Evolutionary conservation across 129 eudicot species (phyloP).

Genomic region (Silybum marianum): DNA sequence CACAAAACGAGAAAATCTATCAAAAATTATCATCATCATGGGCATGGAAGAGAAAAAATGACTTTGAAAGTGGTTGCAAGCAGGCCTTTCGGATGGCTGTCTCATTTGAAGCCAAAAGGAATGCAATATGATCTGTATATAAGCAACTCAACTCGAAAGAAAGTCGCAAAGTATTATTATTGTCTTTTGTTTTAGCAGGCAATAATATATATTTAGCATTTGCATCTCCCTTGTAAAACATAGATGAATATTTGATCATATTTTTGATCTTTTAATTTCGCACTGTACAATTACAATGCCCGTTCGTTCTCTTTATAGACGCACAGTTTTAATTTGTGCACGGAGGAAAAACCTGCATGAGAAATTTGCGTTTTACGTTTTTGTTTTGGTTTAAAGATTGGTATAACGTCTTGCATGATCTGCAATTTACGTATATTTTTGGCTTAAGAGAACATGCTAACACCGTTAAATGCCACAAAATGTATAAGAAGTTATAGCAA

Average conservation of each 20-base stretch:
- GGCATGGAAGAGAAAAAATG: not conserved
- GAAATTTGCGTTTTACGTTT: not conserved
- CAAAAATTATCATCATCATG: not conserved
- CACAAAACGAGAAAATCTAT: not conserved
- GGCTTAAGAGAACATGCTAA: not conserved
- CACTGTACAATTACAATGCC: not conserved
- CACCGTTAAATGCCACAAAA: not conserved
- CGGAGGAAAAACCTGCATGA: not conserved
- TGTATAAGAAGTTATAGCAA: too few species aligned
- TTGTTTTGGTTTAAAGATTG: not conserved
- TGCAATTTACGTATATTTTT: not conserved
- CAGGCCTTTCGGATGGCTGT: conserved; percentile 18
- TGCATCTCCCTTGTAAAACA: conserved; percentile 19
- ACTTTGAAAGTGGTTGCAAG: conserved; percentile 17
- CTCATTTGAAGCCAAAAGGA: not conserved
- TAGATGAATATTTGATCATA: conserved; percentile 9
- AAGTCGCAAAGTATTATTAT: conserved; percentile 33
- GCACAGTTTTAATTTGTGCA: not conserved
- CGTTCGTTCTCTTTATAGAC: not conserved
- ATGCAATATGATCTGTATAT: conserved; percentile 29
- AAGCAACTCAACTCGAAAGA: conserved; percentile 1
- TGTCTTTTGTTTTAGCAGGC: conserved; percentile 42
- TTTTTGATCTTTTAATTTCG: conserved; percentile 16
- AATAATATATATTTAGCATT: conserved; percentile 35
- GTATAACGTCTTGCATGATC: not conserved